A percentile compares a stretch with the other conserved stretches of the same genome.
Conservation (phyloP, 2,329 filamentous ascomycete species). For the Ustulina deusta region DNA sequence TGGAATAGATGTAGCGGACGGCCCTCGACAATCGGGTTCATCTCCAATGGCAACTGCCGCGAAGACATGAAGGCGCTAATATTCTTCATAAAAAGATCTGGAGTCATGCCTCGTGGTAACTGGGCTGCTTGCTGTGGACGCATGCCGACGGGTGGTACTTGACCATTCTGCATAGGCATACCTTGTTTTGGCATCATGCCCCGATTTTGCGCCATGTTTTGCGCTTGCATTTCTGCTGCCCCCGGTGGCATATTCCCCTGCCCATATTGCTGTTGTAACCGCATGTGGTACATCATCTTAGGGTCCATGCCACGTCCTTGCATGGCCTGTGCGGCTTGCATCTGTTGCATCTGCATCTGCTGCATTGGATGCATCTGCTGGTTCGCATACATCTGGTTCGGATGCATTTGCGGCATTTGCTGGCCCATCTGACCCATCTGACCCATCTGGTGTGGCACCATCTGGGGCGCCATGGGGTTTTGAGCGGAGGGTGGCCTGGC, state of each 20-base stretch:
- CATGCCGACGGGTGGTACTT: constrained; percentile 63
- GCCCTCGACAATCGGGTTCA: constrained; percentile 78
- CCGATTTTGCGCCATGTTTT: constrained; percentile 55
- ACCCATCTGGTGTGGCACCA: constrained; percentile 65
- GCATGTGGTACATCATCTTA: constrained; percentile 84
- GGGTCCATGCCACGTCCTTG: constrained; percentile 72
- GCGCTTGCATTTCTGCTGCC: constrained; percentile 63
- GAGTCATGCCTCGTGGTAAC: constrained; percentile 59
- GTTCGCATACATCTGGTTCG: constrained; percentile 53
- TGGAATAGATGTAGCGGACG: constrained; percentile 79
- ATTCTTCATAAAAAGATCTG: constrained; percentile 80
- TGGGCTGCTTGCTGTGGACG: constrained; percentile 61
- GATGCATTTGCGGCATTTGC: constrained; percentile 54
- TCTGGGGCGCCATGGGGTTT: constrained; percentile 65
- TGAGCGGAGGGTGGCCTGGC: constrained; percentile 67
- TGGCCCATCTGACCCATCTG: constrained; percentile 48
- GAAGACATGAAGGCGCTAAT: constrained; percentile 82
- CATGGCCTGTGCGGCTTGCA: constrained; percentile 50
- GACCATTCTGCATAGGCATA: constrained; percentile 66
- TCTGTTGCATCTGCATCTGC: constrained; percentile 61
- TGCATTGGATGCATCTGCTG: constrained; percentile 61
- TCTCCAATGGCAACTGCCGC: constrained; percentile 78
- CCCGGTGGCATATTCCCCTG: constrained; percentile 65
- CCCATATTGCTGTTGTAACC: constrained; percentile 80
- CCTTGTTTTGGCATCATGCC: constrained; percentile 67